Percentiles rank a stretch among this genome's conserved stretches.
phyloP scores from a whole-genome alignment of 2,329 filamentous ascomycete species.

The Zasmidium angulare region DNA sequence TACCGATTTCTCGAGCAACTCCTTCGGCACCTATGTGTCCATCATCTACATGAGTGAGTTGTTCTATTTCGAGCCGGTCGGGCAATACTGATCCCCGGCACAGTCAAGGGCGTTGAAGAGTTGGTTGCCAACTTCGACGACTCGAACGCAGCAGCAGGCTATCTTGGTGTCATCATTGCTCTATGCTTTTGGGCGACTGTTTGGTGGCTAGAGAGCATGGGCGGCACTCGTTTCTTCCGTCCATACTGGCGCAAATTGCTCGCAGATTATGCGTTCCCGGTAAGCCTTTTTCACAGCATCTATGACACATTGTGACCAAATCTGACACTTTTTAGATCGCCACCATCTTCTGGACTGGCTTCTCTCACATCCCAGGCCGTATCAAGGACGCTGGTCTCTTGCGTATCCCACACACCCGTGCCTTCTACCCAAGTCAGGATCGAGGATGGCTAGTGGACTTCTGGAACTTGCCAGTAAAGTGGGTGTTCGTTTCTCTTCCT shows the following conservation, averaged over 20 bases:
- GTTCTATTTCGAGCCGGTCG: not conserved
- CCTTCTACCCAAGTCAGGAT: constrained; percentile 50
- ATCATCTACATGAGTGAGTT: constrained; percentile 53
- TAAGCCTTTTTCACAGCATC: constrained; percentile 35
- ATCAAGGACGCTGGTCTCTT: constrained; percentile 44
- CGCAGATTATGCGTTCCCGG: constrained; percentile 54
- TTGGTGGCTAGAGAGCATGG: constrained; percentile 52
- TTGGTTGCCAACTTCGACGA: constrained; percentile 52
- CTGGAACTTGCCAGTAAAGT: constrained; percentile 53
- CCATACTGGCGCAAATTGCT: constrained; percentile 48
- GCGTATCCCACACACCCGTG: constrained; percentile 44
- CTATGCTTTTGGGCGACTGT: constrained; percentile 55
- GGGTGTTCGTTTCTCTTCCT: constrained; percentile 55
- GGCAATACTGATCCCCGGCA: constrained; percentile 41
- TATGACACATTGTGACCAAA: not conserved
- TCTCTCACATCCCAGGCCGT: constrained; percentile 52
- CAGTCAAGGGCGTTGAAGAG: constrained; percentile 59
- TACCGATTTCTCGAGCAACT: constrained; percentile 56
- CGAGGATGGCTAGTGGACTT: constrained; percentile 53
- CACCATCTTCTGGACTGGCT: constrained; percentile 56
- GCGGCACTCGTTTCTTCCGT: constrained; percentile 46
- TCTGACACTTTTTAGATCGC: constrained; percentile 35
- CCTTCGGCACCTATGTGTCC: constrained; percentile 57
- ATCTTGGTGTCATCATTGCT: constrained; percentile 51
- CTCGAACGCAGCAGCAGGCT: constrained; percentile 44